phyloP scores from a whole-genome alignment of 192 early-diverging fungal species.

The Paraglomus occultum region DNA sequence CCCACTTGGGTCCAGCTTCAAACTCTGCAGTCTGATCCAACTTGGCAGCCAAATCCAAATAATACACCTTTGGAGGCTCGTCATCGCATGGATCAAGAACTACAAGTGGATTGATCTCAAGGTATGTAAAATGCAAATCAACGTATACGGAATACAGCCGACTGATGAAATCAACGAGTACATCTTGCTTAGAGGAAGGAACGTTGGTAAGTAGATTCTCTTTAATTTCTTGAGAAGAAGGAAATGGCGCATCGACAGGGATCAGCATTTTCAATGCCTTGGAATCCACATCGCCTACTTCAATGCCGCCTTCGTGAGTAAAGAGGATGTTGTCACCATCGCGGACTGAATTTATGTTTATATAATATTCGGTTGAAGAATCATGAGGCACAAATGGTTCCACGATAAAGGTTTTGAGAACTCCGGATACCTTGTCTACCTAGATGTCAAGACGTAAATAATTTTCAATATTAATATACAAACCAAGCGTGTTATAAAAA shows the following conservation, averaged over 20 bases:
- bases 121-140: slow-evolving; percentile 97
- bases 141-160: slow-evolving; percentile 94
- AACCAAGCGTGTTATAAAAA: background rate
- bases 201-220: slow-evolving; percentile 68
- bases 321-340: slow-evolving; percentile 96
- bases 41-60: slow-evolving; percentile 96
- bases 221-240: slow-evolving; percentile 64
- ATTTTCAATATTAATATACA: background rate
- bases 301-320: slow-evolving; percentile 98
- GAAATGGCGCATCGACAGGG: slow-evolving; percentile 75
- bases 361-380: slow-evolving; percentile 91
- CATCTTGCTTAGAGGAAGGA: slow-evolving; percentile 63
- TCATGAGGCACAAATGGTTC: slow-evolving; percentile 95
- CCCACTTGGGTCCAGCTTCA: slow-evolving; percentile 95
- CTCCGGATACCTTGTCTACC: slow-evolving; percentile 81
- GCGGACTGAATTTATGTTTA: slow-evolving; percentile 94
- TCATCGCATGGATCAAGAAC: slow-evolving; percentile 68
- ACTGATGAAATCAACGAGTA: slow-evolving; percentile 87
- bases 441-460: slow-evolving; percentile 33
- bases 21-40: slow-evolving; percentile 98
- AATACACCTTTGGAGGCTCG: slow-evolving; percentile 71
- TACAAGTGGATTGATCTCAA: slow-evolving; percentile 99
- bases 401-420: slow-evolving; percentile 92
- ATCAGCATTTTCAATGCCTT: slow-evolving; percentile 89
- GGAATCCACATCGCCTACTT: slow-evolving; percentile 97